These are phyloP conservation scores for Coniochaeta ligniaria DNA, from an alignment of 2,329 filamentous ascomycete genomes.

Conservation along the genomic window DNA sequence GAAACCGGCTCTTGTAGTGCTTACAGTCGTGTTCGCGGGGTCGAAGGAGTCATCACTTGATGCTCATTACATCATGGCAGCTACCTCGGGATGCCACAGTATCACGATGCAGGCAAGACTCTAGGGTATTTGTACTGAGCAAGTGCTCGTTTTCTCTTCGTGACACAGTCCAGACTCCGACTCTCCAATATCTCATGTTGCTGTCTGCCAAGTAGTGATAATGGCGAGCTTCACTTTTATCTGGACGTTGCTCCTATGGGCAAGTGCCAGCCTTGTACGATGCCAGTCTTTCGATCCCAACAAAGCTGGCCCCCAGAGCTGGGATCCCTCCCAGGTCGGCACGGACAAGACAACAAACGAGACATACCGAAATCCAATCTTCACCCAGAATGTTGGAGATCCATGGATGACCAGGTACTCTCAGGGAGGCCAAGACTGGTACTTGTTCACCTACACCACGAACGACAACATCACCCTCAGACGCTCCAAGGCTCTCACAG, in stretches of 20 bases:
- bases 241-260: not conserved
- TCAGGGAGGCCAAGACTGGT: slow-evolving; percentile 24
- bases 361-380: slow-evolving; percentile 31
- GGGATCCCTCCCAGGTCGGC: slow-evolving; percentile 22
- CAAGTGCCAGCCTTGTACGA: not conserved
- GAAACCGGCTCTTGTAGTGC: not conserved
- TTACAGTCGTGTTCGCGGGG: not conserved
- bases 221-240: not conserved
- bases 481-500: slow-evolving; percentile 26
- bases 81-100: not conserved
- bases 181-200: not conserved
- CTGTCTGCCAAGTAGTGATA: not conserved
- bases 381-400: slow-evolving; percentile 28
- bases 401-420: slow-evolving; percentile 30
- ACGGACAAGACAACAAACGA: slow-evolving; percentile 24
- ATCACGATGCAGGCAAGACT: not conserved
- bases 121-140: not conserved
- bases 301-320: slow-evolving; percentile 18
- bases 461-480: slow-evolving; percentile 30
- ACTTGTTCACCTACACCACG: slow-evolving; percentile 31
- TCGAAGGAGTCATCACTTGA: not conserved
- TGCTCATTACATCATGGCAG: not conserved
- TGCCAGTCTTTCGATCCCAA: slow-evolving; percentile 20
- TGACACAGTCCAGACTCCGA: not conserved
- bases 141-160: not conserved